phyloP scores from a whole-genome alignment of 1,139 yeast species.

The Schwanniomyces etchellsii region DNA sequence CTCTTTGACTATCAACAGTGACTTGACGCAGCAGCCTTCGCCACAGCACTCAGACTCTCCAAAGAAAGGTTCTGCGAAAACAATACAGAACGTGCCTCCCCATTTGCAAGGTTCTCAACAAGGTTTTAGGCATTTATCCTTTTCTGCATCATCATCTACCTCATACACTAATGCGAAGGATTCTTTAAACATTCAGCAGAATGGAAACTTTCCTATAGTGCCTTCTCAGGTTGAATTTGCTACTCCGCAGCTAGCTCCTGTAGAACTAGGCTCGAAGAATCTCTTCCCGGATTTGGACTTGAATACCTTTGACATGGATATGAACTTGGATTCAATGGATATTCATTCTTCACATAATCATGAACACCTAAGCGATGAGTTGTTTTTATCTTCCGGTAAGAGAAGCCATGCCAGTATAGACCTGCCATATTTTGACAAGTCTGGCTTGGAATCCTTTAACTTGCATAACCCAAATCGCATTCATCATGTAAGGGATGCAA shows the following conservation, averaged over 20 bases:
- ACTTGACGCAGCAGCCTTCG: constrained; percentile 7
- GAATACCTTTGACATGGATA: constrained; percentile 16
- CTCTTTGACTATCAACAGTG: neutral
- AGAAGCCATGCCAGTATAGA: constrained; percentile 5
- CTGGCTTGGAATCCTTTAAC: constrained; percentile 19
- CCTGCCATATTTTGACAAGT: constrained; percentile 9
- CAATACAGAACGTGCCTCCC: constrained; percentile 4
- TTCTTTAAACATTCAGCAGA: constrained; percentile 22
- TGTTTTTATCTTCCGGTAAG: neutral
- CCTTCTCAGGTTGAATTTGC: constrained; percentile 73
- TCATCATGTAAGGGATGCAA: constrained; percentile 29
- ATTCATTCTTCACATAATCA: neutral
- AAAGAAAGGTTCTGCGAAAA: constrained; percentile 2
- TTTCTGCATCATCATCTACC: constrained; percentile 70
- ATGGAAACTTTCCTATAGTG: constrained; percentile 26
- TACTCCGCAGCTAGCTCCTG: constrained; percentile 61
- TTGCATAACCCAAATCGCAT: constrained; percentile 32
- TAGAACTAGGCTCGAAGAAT: constrained; percentile 15
- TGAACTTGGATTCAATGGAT: constrained; percentile 16
- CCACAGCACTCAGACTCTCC: constrained; percentile 11
- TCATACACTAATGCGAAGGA: constrained; percentile 60
- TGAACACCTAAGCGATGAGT: no score
- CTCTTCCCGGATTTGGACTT: constrained; percentile 22
- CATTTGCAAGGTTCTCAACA: constrained; percentile 6
- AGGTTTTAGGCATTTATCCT: constrained; percentile 61